These are phyloP conservation scores for Aureobasidium musti DNA, from an alignment of 2,329 filamentous ascomycete species.

Conservation along the genomic window DNA sequence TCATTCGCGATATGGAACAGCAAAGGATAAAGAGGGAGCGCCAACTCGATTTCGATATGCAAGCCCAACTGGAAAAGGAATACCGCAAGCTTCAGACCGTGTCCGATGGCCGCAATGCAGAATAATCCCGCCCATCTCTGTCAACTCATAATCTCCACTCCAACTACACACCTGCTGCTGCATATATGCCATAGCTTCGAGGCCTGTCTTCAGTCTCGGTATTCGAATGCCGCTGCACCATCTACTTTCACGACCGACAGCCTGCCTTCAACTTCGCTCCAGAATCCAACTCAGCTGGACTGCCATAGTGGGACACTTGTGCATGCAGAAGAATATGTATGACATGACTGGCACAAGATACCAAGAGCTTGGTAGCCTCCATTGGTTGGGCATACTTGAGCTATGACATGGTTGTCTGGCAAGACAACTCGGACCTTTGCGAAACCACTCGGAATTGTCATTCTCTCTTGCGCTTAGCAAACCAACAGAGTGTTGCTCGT, in stretches of 20 bases:
- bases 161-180: neutral
- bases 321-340: neutral
- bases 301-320: neutral
- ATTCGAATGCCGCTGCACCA: neutral
- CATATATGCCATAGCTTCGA: too few relatives aligned
- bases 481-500: neutral
- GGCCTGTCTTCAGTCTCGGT: neutral
- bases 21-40: constrained; percentile 87
- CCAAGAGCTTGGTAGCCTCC: neutral
- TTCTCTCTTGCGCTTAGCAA: neutral
- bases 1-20: constrained; percentile 92
- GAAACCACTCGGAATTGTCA: neutral
- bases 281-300: neutral
- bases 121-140: neutral
- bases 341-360: neutral
- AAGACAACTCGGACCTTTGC: neutral
- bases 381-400: neutral
- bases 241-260: neutral
- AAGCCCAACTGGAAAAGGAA: constrained; percentile 79
- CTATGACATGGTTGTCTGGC: neutral
- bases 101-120: constrained; percentile 48
- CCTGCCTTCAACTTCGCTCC: too few relatives aligned
- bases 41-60: constrained; percentile 92
- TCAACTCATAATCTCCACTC: constrained; percentile 10
- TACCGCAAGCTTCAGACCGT: constrained; percentile 89